These are phyloP conservation scores for Elongisporangium senticosum DNA, from an alignment of 352 stramenopile genomes.

Conservation along the genomic window DNA sequence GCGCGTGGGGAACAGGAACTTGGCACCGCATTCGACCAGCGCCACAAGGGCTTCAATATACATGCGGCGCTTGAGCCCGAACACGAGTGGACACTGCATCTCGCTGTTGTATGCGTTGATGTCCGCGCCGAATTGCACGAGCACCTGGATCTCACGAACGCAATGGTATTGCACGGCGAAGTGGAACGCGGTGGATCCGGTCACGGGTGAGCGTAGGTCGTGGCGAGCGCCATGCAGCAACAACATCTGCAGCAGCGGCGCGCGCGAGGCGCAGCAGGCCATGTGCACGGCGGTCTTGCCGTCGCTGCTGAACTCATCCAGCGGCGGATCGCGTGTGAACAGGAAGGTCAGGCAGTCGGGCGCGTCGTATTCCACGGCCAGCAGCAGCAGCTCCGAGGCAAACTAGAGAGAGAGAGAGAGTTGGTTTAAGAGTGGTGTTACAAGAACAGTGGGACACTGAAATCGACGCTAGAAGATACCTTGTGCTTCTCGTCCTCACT, in stretches of 20 bases:
- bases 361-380: constrained; percentile 5
- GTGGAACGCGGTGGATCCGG: constrained; percentile 1
- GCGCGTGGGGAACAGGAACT: background rate
- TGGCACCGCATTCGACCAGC: background rate
- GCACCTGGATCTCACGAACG: background rate
- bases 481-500: background rate
- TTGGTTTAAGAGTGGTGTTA: background rate
- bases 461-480: background rate
- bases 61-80: background rate
- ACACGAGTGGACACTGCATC: background rate
- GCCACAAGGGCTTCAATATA: background rate
- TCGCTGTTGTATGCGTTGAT: background rate
- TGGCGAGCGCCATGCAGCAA: background rate
- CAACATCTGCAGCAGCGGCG: background rate
- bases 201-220: background rate
- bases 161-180: background rate
- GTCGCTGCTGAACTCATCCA: background rate
- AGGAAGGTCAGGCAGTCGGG: constrained; percentile 3
- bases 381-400: constrained; percentile 4
- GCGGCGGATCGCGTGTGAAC: background rate
- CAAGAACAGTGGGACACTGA: too few species aligned
- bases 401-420: background rate
- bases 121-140: background rate
- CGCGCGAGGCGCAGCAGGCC: background rate
- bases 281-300: background rate